Percentiles rank a stretch among this genome's conserved stretches.
phyloP scores from a whole-genome alignment of 1,284 basidiomycete genomes.

The Austroboletus novae-zelandiae region DNA sequence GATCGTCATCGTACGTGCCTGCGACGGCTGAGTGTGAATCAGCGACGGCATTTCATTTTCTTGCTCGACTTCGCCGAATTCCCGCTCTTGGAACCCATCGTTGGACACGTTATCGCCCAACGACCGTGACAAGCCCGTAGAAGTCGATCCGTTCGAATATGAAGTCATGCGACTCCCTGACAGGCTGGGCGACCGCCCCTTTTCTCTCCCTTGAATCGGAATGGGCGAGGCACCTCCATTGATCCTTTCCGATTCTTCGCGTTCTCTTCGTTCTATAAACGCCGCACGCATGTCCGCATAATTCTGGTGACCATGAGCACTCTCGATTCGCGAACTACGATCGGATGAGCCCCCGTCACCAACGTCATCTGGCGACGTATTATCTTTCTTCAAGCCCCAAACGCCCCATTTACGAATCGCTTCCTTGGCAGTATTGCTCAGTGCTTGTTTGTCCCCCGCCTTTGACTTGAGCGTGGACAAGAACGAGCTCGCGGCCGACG shows the following conservation, averaged over 20 bases:
- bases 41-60: constrained; percentile 36
- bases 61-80: constrained; percentile 26
- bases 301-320: constrained; percentile 47
- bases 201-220: constrained; percentile 27
- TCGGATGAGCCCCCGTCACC: constrained; percentile 44
- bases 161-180: constrained; percentile 26
- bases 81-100: constrained; percentile 29
- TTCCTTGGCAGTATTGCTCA: constrained; percentile 79
- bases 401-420: constrained; percentile 87
- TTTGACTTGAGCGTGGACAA: constrained; percentile 75
- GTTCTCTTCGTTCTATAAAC: constrained; percentile 59
- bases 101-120: constrained; percentile 22
- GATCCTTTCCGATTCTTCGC: constrained; percentile 36
- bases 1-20: constrained; percentile 74
- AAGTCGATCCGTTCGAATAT: constrained; percentile 24
- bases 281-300: constrained; percentile 73
- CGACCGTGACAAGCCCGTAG: constrained; percentile 33
- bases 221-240: constrained; percentile 28
- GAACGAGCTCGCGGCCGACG: constrained; percentile 49
- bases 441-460: constrained; percentile 77
- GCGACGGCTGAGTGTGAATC: constrained; percentile 67
- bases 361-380: constrained; percentile 38
- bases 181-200: constrained; percentile 28
- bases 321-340: constrained; percentile 33
- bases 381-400: constrained; percentile 66